Base-by-base conservation (phyloP, 2,329 filamentous ascomycete species). In the Plenodomus biglobosus region DNA sequence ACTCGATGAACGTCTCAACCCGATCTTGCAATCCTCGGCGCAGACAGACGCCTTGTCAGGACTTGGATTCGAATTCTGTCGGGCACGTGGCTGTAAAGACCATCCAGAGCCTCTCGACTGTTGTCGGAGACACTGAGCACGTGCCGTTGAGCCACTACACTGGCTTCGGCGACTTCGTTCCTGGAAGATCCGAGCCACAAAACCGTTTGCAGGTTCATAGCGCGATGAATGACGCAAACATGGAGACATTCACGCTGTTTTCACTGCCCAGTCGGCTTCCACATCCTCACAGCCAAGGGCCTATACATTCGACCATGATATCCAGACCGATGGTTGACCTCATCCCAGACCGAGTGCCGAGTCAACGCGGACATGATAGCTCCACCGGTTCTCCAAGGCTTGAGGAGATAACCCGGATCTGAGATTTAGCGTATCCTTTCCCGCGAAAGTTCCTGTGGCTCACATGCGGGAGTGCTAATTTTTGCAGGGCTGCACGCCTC, bases 321-420 rank as follows among this genome's bases (percentile, higher is more conserved):
- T n/a, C n/a, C n/a, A n/a, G n/a, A n/a, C n/a, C n/a, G n/a, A n/a
- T n/a, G n/a, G n/a, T n/a, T n/a, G n/a, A n/a, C n/a, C n/a, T n/a
- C n/a, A n/a, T n/a, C n/a, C n/a, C n/a, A 34, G n/a, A 24, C 16
- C 19, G 48, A 44, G 43, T 47, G 40, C 36, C 50, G 40, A 38
- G 46, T 42, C 53, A 50, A 52, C 48, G 48, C 50, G 47, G n/a
- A n/a, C n/a, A n/a, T n/a, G n/a, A n/a, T 50, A 40, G 39, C 52
- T 50, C 56, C 59, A 56, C 51, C 36, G 34, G 21, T 35, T 13
- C 40, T 41, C 42, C 44, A 56, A 49, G 47, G 52, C 48, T 58
- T 44, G 48, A 50, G 49, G 47, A 30, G 40, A 55, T 37, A 38
- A 24, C 13, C 39, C 46, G 47, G 56, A 47, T 50, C 39, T 45